Conservation (phyloP, 768 basidiomycete species). For the Amanita pseudoporphyria region DNA sequence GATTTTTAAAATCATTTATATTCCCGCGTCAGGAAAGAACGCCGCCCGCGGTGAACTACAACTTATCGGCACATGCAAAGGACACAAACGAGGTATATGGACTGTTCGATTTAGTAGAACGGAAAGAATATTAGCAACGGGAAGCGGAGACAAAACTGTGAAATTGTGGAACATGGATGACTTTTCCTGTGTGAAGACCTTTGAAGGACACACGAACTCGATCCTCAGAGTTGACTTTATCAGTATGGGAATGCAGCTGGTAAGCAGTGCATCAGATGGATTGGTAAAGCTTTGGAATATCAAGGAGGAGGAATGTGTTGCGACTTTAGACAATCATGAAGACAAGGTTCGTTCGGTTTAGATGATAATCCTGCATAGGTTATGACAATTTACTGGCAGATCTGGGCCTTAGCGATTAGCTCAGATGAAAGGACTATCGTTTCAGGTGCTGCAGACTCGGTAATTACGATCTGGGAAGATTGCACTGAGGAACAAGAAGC, state of each 20-base stretch:
- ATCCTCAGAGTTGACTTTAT: slow-evolving; percentile 90
- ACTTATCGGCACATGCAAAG: slow-evolving; percentile 81
- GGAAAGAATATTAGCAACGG: slow-evolving; percentile 83
- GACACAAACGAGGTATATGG: slow-evolving; percentile 97
- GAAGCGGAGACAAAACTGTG: slow-evolving; percentile 91
- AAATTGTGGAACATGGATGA: slow-evolving; percentile 93
- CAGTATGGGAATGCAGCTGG: slow-evolving; percentile 73
- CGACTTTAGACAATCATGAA: slow-evolving; percentile 94
- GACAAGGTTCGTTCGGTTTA: slow-evolving; percentile 62
- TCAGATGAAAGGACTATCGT: slow-evolving; percentile 77
- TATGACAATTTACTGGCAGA: slow-evolving; percentile 35
- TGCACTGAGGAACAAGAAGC: slow-evolving; percentile 77
- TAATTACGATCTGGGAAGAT: slow-evolving; percentile 95
- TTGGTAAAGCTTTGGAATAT: slow-evolving; percentile 95
- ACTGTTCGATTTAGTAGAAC: slow-evolving; percentile 77
- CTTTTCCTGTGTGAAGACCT: slow-evolving; percentile 89
- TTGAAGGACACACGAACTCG: slow-evolving; percentile 97
- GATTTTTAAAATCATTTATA: slow-evolving; percentile 69
- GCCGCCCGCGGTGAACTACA: slow-evolving; percentile 60
- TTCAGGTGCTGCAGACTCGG: slow-evolving; percentile 92
- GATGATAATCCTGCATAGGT: background rate
- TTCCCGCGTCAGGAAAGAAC: slow-evolving; percentile 25
- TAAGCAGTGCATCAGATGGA: slow-evolving; percentile 89
- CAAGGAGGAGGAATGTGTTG: slow-evolving; percentile 74
- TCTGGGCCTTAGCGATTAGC: slow-evolving; percentile 92